phyloP scores from a whole-genome alignment of 345 rosid species.

The Xanthoceras sorbifolium region DNA sequence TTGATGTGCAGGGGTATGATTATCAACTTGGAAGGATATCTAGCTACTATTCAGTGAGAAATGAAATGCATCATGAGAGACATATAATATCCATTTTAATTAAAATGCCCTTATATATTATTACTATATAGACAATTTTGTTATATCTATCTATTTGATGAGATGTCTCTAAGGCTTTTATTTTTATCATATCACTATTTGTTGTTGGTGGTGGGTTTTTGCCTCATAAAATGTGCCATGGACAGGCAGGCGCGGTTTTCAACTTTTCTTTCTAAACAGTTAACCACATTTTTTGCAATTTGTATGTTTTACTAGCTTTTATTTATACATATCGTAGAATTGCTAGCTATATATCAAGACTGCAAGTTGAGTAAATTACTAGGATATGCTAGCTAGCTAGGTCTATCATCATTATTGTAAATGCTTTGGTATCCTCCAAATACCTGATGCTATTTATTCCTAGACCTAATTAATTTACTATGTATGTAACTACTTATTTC shows the following conservation, averaged over 20 bases:
- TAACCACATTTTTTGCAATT: conserved; percentile 2
- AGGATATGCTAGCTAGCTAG: no score
- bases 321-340: no score
- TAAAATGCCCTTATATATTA: not conserved
- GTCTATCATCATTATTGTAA: no score
- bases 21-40: not conserved
- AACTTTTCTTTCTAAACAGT: conserved; percentile 26
- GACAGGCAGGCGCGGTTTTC: conserved; percentile 19
- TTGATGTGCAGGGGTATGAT: conserved; percentile 7
- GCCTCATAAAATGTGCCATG: conserved; percentile 40
- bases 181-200: not conserved
- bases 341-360: no score
- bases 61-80: not conserved
- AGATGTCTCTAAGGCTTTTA: not conserved
- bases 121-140: conserved; percentile 17
- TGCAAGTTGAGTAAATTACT: no score
- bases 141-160: not conserved
- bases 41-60: not conserved
- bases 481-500: no score
- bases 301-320: not conserved
- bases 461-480: no score
- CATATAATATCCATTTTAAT: not conserved
- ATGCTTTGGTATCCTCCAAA: no score
- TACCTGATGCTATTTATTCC: no score
- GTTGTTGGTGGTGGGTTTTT: conserved; percentile 32